Conservation (phyloP, 2,329 filamentous ascomycete genomes). For the Curvularia hawaiiensis region DNA sequence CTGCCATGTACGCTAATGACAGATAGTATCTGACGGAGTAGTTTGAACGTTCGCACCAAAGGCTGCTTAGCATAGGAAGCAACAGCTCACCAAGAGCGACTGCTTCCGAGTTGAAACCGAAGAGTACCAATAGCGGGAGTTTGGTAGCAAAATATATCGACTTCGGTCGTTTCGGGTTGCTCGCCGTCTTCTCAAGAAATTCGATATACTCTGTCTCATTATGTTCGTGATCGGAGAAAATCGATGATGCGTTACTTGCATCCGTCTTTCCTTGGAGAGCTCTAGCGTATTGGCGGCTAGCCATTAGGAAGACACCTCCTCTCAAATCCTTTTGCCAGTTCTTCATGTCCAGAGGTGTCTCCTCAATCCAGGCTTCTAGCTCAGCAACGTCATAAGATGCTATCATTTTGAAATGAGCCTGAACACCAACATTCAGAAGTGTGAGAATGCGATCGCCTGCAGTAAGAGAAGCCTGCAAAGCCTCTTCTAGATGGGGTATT, state of each 20-base stretch:
- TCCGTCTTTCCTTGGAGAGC: slow-evolving; percentile 77
- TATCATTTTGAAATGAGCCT: slow-evolving; percentile 70
- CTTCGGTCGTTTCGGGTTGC: slow-evolving; percentile 67
- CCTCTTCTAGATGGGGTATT: slow-evolving; percentile 64
- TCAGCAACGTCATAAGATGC: slow-evolving; percentile 71
- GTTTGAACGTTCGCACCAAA: slow-evolving; percentile 52
- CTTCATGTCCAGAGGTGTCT: slow-evolving; percentile 73
- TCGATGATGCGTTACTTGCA: slow-evolving; percentile 54
- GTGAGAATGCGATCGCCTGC: slow-evolving; percentile 74
- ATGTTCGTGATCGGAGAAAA: slow-evolving; percentile 74
- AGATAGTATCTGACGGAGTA: slow-evolving; percentile 53
- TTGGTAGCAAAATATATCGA: slow-evolving; percentile 68
- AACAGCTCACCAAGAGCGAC: slow-evolving; percentile 50
- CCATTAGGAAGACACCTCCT: slow-evolving; percentile 72
- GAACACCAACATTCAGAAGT: slow-evolving; percentile 72
- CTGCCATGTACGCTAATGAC: slow-evolving; percentile 49
- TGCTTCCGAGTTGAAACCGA: slow-evolving; percentile 51
- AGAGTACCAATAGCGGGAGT: slow-evolving; percentile 50
- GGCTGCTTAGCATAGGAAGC: slow-evolving; percentile 47
- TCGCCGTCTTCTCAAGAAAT: slow-evolving; percentile 53
- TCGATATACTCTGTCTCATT: slow-evolving; percentile 61
- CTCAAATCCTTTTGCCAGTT: slow-evolving; percentile 74
- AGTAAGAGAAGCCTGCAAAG: slow-evolving; percentile 68
- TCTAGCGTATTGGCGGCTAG: slow-evolving; percentile 68
- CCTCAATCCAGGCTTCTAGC: slow-evolving; percentile 72